These are phyloP conservation scores for Boletus rufocinnamomeus DNA, from an alignment of 768 basidiomycete species.

Conservation along the genomic window DNA sequence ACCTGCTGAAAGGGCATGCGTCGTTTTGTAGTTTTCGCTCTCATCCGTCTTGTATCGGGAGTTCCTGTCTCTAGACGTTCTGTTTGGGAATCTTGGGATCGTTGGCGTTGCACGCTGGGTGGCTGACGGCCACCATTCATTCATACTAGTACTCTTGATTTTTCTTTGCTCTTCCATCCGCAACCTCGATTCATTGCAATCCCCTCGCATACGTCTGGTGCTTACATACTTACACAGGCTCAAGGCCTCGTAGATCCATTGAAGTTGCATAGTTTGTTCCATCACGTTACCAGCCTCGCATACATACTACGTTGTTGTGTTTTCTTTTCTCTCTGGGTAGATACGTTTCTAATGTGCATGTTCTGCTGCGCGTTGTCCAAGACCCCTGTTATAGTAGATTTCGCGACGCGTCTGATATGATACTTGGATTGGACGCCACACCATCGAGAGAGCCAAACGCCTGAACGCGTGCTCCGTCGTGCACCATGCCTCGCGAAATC, in stretches of 20 bases:
- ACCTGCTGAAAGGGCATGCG: conserved; percentile 10
- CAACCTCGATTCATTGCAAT: conserved; percentile 12
- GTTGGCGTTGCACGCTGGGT: conserved; percentile 21
- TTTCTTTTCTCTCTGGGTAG: conserved; percentile 14
- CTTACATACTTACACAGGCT: conserved; percentile 37
- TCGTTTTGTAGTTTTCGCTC: conserved; percentile 7
- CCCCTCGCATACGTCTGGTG: conserved; percentile 17
- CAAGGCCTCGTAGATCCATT: conserved; percentile 36
- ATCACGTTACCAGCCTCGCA: conserved; percentile 23
- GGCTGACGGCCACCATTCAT: conserved; percentile 34
- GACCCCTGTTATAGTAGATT: not conserved
- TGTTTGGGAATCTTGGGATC: conserved; percentile 19
- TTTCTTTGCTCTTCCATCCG: not conserved
- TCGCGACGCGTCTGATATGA: conserved; percentile 10
- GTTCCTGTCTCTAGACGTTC: conserved; percentile 13
- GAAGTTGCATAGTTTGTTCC: conserved; percentile 20
- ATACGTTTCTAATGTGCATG: conserved; percentile 24
- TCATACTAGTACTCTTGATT: conserved; percentile 16
- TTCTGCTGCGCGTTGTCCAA: conserved; percentile 13
- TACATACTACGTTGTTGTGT: conserved; percentile 28
- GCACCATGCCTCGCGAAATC: conserved; percentile 76
- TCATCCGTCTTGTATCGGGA: conserved; percentile 11
- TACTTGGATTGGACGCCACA: conserved; percentile 8
- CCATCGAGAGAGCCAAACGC: not conserved
- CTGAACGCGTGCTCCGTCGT: conserved; percentile 19